Evolutionary conservation across 352 stramenopile species (phyloP), one percentile per base, ranked within the genome.

Genomic region (Pythium plurisporium): DNA sequence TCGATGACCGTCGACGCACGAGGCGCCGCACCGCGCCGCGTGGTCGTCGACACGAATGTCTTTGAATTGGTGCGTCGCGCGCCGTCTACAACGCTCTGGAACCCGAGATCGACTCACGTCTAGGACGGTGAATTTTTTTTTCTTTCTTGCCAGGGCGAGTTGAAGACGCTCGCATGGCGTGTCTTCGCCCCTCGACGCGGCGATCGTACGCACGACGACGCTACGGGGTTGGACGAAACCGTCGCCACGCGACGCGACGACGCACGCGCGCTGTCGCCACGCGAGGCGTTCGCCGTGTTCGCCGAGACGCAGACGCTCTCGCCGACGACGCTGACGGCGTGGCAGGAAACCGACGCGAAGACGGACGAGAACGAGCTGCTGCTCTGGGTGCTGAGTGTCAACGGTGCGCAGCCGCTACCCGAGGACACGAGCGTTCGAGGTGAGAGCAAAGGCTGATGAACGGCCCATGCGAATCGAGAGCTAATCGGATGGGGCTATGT

Each of bases 41-140:
- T 36, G 14, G 47, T 45, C 12, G 56, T 58, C 3, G 26, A 43
- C 7, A 65, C 57, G 0, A 65, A 65, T 58, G 41, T 65, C 48
- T 65, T 65, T 34, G 48, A 65, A 55, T 36, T 65, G 57, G 57
- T 65, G 48, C 36, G 57, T 65, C 22, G 42, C 31, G 15, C 8
- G 50, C 11, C 10, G 22, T 26, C 22, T 14, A 11, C 17, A 48
- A 25, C 40, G 43, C 9, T 48, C 43, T n/a, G n/a, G n/a, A n/a
- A n/a, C n/a, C n/a, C n/a, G n/a, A n/a, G n/a, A n/a, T n/a, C n/a
- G n/a, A n/a, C n/a, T n/a, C n/a, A n/a, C n/a, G n/a, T n/a, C n/a
- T n/a, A n/a, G n/a, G n/a, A n/a, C n/a, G n/a, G n/a, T n/a, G n/a
- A n/a, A 42, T n/a, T 2, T 2, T 42, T 42, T 42, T 8, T 42